These are phyloP conservation scores for Backusella westeae DNA, from an alignment of 192 early-diverging fungal genomes.

Conservation along the genomic window DNA sequence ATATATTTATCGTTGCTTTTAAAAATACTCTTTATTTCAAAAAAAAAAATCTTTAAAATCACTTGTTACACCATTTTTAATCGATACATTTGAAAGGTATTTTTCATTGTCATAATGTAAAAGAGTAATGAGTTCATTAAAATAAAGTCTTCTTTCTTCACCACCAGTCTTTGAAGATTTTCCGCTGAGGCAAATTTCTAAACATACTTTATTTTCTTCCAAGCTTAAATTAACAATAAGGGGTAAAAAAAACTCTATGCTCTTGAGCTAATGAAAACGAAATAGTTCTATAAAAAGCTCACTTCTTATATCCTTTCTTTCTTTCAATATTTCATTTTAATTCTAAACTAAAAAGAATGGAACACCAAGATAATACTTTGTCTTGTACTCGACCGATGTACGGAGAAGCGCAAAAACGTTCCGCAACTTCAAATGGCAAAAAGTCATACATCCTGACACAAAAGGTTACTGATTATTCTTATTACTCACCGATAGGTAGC, in stretches of 20 bases:
- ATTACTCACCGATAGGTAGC: not conserved
- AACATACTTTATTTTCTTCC: not conserved
- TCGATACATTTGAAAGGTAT: slow-evolving; percentile 6
- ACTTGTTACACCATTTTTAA: not conserved
- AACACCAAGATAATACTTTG: not conserved
- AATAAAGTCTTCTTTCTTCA: not conserved
- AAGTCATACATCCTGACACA: not conserved
- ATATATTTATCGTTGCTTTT: too few relatives aligned
- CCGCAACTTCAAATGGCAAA: slow-evolving; percentile 2
- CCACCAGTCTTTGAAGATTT: not conserved
- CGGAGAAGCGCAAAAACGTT: not conserved
- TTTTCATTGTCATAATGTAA: not conserved
- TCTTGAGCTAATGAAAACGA: not conserved
- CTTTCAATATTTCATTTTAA: not conserved
- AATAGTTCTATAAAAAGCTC: not conserved
- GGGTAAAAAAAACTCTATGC: not conserved
- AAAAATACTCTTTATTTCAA: not conserved
- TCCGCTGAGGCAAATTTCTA: not conserved
- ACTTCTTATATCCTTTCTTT: not conserved
- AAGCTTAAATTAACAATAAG: not conserved
- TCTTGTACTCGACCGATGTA: not conserved
- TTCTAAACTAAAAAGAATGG: not conserved
- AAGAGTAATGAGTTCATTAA: not conserved
- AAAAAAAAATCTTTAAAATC: not conserved
- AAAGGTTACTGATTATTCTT: not conserved